Conservation (phyloP, 805 yeast genomes). For the Yarrowia sp. region DNA sequence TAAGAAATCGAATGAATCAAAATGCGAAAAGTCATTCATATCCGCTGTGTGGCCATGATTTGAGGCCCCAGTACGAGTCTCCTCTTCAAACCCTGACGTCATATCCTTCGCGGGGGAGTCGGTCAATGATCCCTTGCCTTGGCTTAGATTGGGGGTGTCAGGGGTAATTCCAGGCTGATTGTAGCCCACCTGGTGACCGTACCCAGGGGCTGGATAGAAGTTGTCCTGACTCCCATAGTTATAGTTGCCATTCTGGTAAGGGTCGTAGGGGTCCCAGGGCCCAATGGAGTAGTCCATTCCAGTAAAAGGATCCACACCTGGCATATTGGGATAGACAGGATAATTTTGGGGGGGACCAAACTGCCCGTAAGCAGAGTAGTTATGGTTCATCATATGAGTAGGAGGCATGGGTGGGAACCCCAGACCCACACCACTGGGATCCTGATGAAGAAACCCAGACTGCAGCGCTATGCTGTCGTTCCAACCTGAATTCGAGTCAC, state of each 20-base stretch:
- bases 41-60: not conserved
- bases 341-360: not conserved
- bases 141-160: not conserved
- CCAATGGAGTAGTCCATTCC: constrained; percentile 17
- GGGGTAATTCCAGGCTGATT: not conserved
- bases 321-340: not conserved
- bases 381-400: constrained; percentile 4
- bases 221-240: not conserved
- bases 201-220: not conserved
- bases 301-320: not conserved
- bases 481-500: constrained; percentile 15
- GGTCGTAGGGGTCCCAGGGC: constrained; percentile 17
- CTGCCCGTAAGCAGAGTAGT: not conserved
- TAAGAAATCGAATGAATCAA: constrained; percentile 69
- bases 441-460: not conserved
- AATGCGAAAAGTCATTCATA: constrained; percentile 86
- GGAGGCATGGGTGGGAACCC: constrained; percentile 13
- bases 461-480: not conserved
- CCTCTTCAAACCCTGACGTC: not conserved
- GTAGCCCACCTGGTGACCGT: not conserved
- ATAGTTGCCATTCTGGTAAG: not conserved
- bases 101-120: not conserved
- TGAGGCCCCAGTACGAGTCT: not conserved
- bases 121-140: not conserved
- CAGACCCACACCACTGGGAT: not conserved